Conservation (phyloP, 257 asterid genomes). For the Rhazya stricta region DNA sequence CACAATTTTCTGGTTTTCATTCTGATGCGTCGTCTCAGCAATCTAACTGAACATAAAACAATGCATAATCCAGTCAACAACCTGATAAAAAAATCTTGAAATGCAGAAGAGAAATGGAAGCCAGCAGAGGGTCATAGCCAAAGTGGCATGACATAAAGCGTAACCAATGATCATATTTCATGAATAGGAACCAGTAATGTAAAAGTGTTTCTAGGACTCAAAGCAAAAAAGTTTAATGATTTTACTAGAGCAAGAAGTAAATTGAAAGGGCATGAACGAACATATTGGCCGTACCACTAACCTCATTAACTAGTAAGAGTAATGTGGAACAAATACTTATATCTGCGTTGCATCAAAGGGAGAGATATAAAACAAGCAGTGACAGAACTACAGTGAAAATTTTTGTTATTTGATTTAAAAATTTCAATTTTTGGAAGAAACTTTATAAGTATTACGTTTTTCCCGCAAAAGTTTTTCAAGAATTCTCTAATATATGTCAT, state of each 20-base stretch:
- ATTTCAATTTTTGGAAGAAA: too few species aligned
- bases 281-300: too few species aligned
- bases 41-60: constrained; percentile 10
- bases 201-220: not conserved
- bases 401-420: too few species aligned
- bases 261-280: not conserved
- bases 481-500: too few species aligned
- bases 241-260: not conserved
- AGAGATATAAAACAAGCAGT: too few species aligned
- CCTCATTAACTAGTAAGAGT: too few species aligned
- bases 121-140: not conserved
- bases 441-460: too few species aligned
- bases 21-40: constrained; percentile 6
- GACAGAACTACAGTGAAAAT: too few species aligned
- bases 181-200: not conserved
- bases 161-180: not conserved
- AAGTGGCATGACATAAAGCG: not conserved
- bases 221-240: not conserved
- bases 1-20: not conserved
- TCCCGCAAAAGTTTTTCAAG: too few species aligned
- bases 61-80: not conserved
- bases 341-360: not conserved
- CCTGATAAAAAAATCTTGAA: not conserved
- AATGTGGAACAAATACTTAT: not conserved
- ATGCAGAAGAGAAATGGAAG: not conserved